These are phyloP conservation scores for Corinectria fuckeliana DNA, from an alignment of 2,329 filamentous ascomycete genomes.

Conservation along the genomic window DNA sequence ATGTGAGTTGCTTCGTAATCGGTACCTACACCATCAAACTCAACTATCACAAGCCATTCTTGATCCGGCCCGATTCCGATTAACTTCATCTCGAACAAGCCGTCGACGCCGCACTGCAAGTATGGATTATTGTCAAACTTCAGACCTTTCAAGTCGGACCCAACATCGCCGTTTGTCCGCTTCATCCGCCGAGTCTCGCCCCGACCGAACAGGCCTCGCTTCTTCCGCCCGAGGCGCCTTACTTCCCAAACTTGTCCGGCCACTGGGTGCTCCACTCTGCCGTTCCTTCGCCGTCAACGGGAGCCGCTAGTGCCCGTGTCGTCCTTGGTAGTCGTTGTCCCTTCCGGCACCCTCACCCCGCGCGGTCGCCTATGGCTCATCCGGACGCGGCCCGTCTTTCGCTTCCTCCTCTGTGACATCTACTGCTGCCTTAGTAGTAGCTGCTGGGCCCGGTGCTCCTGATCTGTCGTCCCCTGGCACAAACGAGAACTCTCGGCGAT, in stretches of 20 bases:
- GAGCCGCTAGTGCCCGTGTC: background rate
- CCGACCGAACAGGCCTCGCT: background rate
- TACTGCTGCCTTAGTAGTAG: background rate
- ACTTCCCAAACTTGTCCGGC: background rate
- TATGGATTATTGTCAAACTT: conserved; percentile 25
- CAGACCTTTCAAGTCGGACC: conserved; percentile 23
- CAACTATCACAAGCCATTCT: conserved; percentile 7
- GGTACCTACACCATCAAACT: background rate
- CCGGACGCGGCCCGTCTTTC: background rate
- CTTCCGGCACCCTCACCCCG: background rate
- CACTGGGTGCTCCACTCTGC: background rate
- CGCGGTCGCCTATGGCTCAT: background rate
- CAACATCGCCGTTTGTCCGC: conserved; percentile 18
- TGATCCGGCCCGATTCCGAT: background rate
- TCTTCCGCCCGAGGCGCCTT: background rate
- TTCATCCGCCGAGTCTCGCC: conserved; percentile 2
- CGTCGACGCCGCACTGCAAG: background rate
- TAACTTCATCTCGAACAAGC: background rate
- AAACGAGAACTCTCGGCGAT: conserved; percentile 40
- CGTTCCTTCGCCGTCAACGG: conserved; percentile 4
- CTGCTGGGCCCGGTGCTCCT: background rate
- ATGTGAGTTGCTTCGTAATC: background rate
- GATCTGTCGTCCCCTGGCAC: conserved; percentile 35
- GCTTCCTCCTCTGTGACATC: too few relatives aligned
- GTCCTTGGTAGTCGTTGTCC: background rate